phyloP scores from a whole-genome alignment of 208 protist genomes.

The Wallacemonas sp. region DNA sequence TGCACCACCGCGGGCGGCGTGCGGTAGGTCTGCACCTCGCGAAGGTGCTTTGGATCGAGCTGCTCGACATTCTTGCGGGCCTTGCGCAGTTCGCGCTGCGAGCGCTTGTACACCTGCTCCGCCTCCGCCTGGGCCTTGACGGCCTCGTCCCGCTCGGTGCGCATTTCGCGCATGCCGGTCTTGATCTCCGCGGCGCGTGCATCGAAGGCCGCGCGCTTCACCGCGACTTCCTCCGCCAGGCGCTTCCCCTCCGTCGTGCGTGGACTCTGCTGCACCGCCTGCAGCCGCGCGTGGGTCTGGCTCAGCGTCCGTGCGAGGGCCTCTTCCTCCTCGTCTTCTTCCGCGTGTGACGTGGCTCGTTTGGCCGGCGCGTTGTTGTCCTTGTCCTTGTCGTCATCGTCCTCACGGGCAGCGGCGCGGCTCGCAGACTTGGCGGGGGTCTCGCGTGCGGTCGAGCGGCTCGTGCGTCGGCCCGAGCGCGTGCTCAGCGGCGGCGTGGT shows the following conservation, averaged over 20 bases:
- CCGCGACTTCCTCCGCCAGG: conserved; percentile 21
- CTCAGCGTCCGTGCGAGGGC: conserved; percentile 21
- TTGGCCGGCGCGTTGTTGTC: conserved; percentile 9
- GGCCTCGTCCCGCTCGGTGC: conserved; percentile 25
- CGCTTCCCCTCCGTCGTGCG: neutral
- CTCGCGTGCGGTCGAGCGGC: too few relatives aligned
- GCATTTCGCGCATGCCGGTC: conserved; percentile 21
- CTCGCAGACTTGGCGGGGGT: too few relatives aligned
- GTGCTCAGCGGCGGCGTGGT: too few relatives aligned
- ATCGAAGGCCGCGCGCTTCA: conserved; percentile 26
- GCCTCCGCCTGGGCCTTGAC: conserved; percentile 23
- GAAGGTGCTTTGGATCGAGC: conserved; percentile 46
- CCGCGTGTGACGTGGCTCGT: too few relatives aligned
- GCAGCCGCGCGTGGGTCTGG: conserved; percentile 22
- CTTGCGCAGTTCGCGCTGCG: conserved; percentile 34
- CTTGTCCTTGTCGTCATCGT: neutral
- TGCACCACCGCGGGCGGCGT: conserved; percentile 65
- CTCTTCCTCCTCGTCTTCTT: conserved; percentile 21
- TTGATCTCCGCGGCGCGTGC: conserved; percentile 14
- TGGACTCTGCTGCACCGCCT: neutral
- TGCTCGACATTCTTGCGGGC: conserved; percentile 46
- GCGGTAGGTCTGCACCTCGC: conserved; percentile 70
- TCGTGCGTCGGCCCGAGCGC: too few relatives aligned
- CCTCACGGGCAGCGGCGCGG: too few relatives aligned
- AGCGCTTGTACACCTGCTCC: conserved; percentile 23